Conservation (phyloP, 805 yeast genomes). For the Saccharomycopsis sp. region DNA sequence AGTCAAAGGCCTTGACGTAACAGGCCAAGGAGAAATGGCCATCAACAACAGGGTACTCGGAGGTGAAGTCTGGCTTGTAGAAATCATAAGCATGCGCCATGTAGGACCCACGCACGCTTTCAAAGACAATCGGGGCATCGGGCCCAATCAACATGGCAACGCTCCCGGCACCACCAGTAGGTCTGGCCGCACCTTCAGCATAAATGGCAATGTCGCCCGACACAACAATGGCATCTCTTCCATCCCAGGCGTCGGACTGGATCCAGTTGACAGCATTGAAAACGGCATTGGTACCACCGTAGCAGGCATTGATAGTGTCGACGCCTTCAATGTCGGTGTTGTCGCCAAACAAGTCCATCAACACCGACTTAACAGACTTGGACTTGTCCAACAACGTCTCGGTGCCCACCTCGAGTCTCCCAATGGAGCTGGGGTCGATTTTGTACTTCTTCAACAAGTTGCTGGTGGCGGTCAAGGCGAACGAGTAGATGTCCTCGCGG, state of each 20-base stretch:
- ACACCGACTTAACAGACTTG: constrained; percentile 89
- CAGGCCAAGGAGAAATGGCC: constrained; percentile 93
- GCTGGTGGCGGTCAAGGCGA: constrained; percentile 81
- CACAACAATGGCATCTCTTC: constrained; percentile 93
- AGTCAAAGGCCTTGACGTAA: constrained; percentile 88
- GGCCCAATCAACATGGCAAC: constrained; percentile 94
- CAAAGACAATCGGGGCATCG: constrained; percentile 93
- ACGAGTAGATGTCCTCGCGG: constrained; percentile 93
- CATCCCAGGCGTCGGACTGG: constrained; percentile 95
- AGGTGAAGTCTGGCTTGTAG: constrained; percentile 94
- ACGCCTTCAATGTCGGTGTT: constrained; percentile 92
- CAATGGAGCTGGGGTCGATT: constrained; percentile 72
- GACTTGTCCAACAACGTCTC: constrained; percentile 96
- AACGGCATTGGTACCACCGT: constrained; percentile 95
- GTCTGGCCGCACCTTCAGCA: constrained; percentile 96
- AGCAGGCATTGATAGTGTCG: constrained; percentile 94
- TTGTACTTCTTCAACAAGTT: constrained; percentile 71
- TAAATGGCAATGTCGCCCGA: constrained; percentile 97
- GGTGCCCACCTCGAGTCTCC: constrained; percentile 96
- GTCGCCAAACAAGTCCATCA: constrained; percentile 86
- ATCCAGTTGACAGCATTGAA: constrained; percentile 94
- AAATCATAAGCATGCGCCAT: constrained; percentile 98
- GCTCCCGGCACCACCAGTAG: constrained; percentile 98
- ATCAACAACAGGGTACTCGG: constrained; percentile 95
- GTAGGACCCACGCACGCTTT: constrained; percentile 78